phyloP scores from a whole-genome alignment of 108 stramenopile species.

The Nitzschia sp. region DNA sequence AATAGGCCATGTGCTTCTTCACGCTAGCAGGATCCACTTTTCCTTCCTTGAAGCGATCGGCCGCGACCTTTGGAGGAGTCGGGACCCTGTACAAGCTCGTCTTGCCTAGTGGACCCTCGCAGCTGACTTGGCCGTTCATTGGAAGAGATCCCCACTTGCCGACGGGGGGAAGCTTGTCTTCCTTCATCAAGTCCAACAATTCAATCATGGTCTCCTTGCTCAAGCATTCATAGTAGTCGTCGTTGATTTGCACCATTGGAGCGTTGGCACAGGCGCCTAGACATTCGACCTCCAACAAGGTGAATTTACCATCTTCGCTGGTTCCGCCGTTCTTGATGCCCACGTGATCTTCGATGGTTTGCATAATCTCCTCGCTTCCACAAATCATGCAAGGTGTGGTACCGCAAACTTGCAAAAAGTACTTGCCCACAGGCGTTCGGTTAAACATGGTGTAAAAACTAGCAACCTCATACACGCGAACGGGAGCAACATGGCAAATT shows the following conservation, averaged over 20 bases:
- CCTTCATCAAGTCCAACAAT: constrained; percentile 94
- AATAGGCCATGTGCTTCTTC: constrained; percentile 97
- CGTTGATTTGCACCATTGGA: constrained; percentile 99
- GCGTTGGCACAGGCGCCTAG: constrained; percentile 99
- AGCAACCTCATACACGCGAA: constrained; percentile 98
- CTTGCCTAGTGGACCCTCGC: constrained; percentile 99
- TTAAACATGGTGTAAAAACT: constrained; percentile 99
- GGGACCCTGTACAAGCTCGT: constrained; percentile 74
- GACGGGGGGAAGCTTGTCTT: constrained; percentile 84
- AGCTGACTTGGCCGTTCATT: constrained; percentile 99
- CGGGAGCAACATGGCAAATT: constrained; percentile 87
- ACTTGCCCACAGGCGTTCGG: constrained; percentile 98
- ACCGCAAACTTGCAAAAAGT: constrained; percentile 99
- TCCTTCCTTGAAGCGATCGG: constrained; percentile 78
- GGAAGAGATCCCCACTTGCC: constrained; percentile 99
- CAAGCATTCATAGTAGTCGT: constrained; percentile 99
- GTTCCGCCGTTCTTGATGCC: constrained; percentile 97
- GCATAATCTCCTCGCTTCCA: constrained; percentile 97
- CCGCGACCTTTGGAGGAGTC: constrained; percentile 68
- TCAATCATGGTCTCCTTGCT: constrained; percentile 93
- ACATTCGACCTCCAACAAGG: constrained; percentile 99
- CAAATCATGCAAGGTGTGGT: constrained; percentile 99
- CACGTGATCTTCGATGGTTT: constrained; percentile 95
- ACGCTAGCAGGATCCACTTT: constrained; percentile 95
- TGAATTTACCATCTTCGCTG: constrained; percentile 96